phyloP scores from a whole-genome alignment of 345 rosid genomes.

The Iberis pinnata region DNA sequence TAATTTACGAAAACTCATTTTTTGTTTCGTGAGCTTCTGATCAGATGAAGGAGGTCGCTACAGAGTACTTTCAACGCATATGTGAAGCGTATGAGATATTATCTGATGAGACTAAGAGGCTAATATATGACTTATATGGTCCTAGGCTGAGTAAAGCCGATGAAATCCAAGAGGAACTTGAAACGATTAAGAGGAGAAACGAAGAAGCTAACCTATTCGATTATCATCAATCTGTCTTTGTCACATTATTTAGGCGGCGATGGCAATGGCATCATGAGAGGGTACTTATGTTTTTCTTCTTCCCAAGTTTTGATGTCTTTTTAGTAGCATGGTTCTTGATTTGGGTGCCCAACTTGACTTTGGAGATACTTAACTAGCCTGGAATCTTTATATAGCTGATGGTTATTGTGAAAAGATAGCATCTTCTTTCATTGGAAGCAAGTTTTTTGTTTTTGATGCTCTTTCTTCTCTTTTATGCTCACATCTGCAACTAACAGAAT shows the following conservation, averaged over 20 bases:
- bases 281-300: too few relatives aligned
- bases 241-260: constrained; percentile 65
- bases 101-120: constrained; percentile 73
- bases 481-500: constrained; percentile 40
- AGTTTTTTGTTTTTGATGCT: constrained; percentile 7
- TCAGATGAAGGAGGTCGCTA: constrained; percentile 89
- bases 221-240: constrained; percentile 54
- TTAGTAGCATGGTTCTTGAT: constrained; percentile 7
- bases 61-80: constrained; percentile 78
- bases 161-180: constrained; percentile 78
- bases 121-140: constrained; percentile 83
- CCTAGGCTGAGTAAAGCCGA: constrained; percentile 69
- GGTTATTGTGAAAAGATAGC: background rate
- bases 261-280: constrained; percentile 85
- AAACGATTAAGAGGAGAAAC: constrained; percentile 52
- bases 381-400: background rate
- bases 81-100: constrained; percentile 87
- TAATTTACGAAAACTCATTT: too few relatives aligned
- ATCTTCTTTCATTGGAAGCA: background rate
- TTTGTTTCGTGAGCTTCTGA: constrained; percentile 3
- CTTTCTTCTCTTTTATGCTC: constrained; percentile 20
- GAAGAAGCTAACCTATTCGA: constrained; percentile 68
- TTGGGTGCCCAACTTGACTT: too few relatives aligned
- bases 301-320: too few relatives aligned
- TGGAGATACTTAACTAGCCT: background rate